These are phyloP conservation scores for Tylopilus felleus DNA, from an alignment of 768 basidiomycete species.

Conservation along the genomic window DNA sequence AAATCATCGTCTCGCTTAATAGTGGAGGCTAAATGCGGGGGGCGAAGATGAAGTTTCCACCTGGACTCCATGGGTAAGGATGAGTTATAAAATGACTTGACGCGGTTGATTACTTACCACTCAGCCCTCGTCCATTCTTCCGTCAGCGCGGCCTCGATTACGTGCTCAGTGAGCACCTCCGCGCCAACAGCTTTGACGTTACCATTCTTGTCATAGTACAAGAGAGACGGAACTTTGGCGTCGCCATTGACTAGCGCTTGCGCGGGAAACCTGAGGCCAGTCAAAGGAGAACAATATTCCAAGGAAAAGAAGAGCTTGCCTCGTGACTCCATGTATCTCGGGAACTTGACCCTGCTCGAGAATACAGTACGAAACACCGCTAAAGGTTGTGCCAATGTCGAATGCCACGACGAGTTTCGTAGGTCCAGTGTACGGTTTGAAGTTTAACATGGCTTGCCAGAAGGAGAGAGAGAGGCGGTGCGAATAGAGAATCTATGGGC, in stretches of 20 bases:
- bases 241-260: not conserved
- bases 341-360: conserved; percentile 10
- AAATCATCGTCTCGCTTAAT: not conserved
- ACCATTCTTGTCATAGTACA: not conserved
- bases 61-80: not conserved
- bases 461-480: not conserved
- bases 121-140: not conserved
- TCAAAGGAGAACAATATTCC: not conserved
- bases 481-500: too few species aligned
- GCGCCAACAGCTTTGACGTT: not conserved
- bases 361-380: conserved; percentile 39
- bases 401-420: conserved; percentile 41
- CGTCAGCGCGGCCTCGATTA: not conserved
- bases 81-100: not conserved
- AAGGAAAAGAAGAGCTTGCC: not conserved
- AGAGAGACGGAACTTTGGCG: not conserved
- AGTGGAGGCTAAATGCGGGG: not conserved
- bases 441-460: not conserved
- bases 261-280: conserved; percentile 34
- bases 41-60: not conserved
- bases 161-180: not conserved
- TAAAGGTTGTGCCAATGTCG: conserved; percentile 47
- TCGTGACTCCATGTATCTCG: conserved; percentile 9
- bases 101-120: not conserved
- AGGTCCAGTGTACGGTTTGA: conserved; percentile 5